phyloP scores from a whole-genome alignment of 495 filamentous ascomycete genomes.

The Aspergillus sclerotioniger region DNA sequence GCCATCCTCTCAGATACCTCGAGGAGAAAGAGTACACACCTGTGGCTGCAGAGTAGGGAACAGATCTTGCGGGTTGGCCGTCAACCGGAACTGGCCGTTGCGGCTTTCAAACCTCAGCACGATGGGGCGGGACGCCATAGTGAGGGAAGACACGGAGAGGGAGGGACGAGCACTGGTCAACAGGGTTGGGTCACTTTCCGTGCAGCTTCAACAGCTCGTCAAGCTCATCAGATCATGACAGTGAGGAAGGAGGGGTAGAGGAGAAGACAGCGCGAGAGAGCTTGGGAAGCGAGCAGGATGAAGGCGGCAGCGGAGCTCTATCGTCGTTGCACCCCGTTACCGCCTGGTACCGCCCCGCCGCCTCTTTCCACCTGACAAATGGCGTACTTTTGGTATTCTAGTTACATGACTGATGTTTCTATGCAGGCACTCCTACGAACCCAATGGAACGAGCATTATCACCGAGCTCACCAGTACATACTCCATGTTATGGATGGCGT shows the following conservation, averaged over 20 bases:
- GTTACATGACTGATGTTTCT: background rate
- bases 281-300: background rate
- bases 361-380: background rate
- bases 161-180: background rate
- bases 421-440: no score
- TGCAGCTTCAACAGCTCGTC: background rate
- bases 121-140: slow-evolving; percentile 47
- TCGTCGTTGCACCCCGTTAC: slow-evolving; percentile 17
- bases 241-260: background rate
- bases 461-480: no score
- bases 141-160: slow-evolving; percentile 4
- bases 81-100: slow-evolving; percentile 56
- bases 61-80: slow-evolving; percentile 43
- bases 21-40: slow-evolving; percentile 23
- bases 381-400: background rate
- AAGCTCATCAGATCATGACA: slow-evolving; percentile 7
- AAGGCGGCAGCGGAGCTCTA: slow-evolving; percentile 16
- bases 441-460: no score
- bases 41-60: slow-evolving; percentile 47
- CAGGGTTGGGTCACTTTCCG: background rate
- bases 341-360: background rate
- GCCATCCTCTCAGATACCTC: background rate
- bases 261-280: slow-evolving; percentile 2
- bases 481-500: no score
- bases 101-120: slow-evolving; percentile 55